Conservation (phyloP, 768 basidiomycete species). For the Boletus reticulatus region DNA sequence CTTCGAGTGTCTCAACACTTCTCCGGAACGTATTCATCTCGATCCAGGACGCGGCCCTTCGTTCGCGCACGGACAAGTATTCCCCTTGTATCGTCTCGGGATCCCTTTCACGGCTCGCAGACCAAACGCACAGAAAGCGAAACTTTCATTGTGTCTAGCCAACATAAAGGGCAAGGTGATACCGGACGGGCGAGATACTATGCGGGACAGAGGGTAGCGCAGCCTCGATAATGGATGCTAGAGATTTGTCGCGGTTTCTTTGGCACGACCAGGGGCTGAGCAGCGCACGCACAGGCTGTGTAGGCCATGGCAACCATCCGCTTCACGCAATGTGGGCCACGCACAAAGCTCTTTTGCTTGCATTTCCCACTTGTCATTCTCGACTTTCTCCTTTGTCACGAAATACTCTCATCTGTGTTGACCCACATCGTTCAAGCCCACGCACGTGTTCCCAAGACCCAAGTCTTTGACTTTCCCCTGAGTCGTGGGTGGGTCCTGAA, state of each 20-base stretch:
- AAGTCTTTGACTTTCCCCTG: constrained; percentile 44
- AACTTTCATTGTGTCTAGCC: constrained; percentile 24
- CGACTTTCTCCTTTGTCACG: constrained; percentile 6
- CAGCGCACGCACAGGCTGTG: constrained; percentile 36
- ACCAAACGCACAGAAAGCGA: constrained; percentile 25
- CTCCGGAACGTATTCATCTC: constrained; percentile 50
- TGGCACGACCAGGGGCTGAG: constrained; percentile 34
- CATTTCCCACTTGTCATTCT: constrained; percentile 32
- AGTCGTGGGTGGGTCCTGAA: constrained; percentile 16
- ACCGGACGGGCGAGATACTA: constrained; percentile 48
- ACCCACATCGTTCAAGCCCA: constrained; percentile 30
- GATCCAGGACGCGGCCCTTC: constrained; percentile 15
- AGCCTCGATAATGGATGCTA: constrained; percentile 25
- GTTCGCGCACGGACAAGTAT: constrained; percentile 41
- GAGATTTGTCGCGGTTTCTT: constrained; percentile 51
- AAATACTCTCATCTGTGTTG: constrained; percentile 17
- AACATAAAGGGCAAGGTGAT: constrained; percentile 43
- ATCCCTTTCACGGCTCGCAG: constrained; percentile 35
- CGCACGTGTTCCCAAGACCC: constrained; percentile 40
- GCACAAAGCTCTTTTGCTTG: constrained; percentile 32
- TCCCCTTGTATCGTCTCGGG: constrained; percentile 51
- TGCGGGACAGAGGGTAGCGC: constrained; percentile 10
- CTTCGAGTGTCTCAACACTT: constrained; percentile 37
- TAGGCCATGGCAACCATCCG: constrained; percentile 4
- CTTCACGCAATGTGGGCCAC: constrained; percentile 28